phyloP scores from a whole-genome alignment of 345 rosid genomes.

The Firmiana major region DNA sequence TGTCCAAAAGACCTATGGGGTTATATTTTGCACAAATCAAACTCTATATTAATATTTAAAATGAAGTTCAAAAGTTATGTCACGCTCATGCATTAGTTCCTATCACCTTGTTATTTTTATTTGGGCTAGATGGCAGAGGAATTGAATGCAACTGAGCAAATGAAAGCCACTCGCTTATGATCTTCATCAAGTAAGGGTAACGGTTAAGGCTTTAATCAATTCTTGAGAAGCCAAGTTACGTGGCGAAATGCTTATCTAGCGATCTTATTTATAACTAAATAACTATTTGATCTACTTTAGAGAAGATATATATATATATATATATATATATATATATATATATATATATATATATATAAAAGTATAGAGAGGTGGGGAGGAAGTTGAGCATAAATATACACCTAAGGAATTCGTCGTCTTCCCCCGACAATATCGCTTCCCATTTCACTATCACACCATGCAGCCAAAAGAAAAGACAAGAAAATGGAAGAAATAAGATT shows the following conservation, averaged over 20 bases:
- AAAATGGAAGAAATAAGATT: slow-evolving; percentile 37
- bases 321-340: no score
- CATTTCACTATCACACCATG: slow-evolving; percentile 23
- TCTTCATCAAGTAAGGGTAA: neutral
- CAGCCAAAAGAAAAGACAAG: slow-evolving; percentile 39
- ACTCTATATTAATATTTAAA: neutral
- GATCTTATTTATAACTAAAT: neutral
- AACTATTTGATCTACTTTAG: neutral
- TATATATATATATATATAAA: no score
- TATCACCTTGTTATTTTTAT: neutral
- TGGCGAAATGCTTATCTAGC: slow-evolving; percentile 4
- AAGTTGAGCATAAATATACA: neutral
- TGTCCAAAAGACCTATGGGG: neutral
- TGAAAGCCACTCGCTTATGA: neutral
- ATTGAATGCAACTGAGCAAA: neutral
- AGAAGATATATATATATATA: slow-evolving; percentile 7
- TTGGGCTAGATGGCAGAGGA: neutral
- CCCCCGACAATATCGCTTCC: slow-evolving; percentile 6
- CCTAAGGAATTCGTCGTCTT: slow-evolving; percentile 27
- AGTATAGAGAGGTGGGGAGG: slow-evolving; percentile 29
- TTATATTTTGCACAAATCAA: neutral
- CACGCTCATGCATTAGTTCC: slow-evolving; percentile 3
- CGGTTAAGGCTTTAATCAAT: neutral
- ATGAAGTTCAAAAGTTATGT: neutral
- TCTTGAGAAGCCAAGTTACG: neutral